Base-by-base conservation (phyloP, 148 eudicot species). In the Polygonum maritimum region DNA sequence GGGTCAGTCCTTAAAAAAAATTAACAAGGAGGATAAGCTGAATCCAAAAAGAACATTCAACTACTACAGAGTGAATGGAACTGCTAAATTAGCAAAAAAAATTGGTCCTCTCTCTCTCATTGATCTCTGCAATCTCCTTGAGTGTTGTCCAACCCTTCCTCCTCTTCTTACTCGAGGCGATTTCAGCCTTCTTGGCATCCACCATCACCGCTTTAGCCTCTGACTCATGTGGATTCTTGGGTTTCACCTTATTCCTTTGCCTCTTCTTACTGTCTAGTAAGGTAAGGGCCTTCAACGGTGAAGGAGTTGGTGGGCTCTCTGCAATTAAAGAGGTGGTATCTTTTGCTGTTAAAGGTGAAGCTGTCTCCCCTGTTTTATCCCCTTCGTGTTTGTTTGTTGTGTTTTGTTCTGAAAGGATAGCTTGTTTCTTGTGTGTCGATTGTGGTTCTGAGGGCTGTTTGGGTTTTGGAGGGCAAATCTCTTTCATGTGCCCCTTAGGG, bases 71-170 rank as follows among this genome's bases (percentile, higher is more conserved):
- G 74, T 31, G 36, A 89, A 89, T 8, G 96, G 97, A 76, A 93
- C 77, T 2, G 86, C 60, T 65, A 88, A 74, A 36, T 84, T 79
- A 22, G 79, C 44, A 3, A 88, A 76, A 45, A 45, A 82, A 85
- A 75, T 78, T 69, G 51, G 72, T 80, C 77, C 76, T 79, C 41
- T 81, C 87, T 21, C 48, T 80, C 74, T 84, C 86, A 79, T 82
- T 79, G 69, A 72, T 83, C 79, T 87, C 84, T n/a, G 93, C 97
- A 77, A 90, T 90, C 58, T 91, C 97, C 78, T 86, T 91, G 60
- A 91, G 81, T 51, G 83, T 88, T 44, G 88, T 91, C 95, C 98
- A 91, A 39, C 90, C 69, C 83, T 89, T 94, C 71, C 77, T 91
- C 76, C 78, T 85, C 82, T 84, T 78, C 78, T 79, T 90, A 75